Evolutionary conservation across 1,284 basidiomycete genomes (phyloP), one percentile per base, ranked within the genome.

Genomic region (Singerocomus rubriflavus): DNA sequence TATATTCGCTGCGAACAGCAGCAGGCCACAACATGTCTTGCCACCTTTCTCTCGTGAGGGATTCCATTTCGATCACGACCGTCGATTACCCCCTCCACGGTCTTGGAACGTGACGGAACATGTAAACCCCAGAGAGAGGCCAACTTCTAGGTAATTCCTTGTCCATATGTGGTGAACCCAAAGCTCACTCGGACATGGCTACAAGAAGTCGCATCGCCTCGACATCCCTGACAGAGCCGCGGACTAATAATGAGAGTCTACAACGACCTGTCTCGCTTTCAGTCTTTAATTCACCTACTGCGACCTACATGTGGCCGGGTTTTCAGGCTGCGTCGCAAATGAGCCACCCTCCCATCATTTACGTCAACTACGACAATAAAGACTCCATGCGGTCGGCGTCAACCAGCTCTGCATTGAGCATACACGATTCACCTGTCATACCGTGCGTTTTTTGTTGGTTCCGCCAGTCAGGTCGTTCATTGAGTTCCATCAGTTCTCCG

Each of bases 301-400:
- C 70, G 57, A 71, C 69, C 52, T 71, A 71, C 65, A 71, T 71
- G 68, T 68, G 67, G 67, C 69, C 70, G 11, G 59, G 66, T 55
- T 65, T 71, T 53, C 66, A 70, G 54, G 65, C 69, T 48, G 64
- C 70, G 21, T 68, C 67, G 44, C 67, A 71, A 60, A 70, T 70
- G 65, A 59, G 55, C 49, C 60, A 71, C 56, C 66, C 66, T 48
- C 67, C 69, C 46, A 53, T 70, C 52, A 69, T 68, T 69, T 71
- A 71, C 58, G 70, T 68, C 57, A 63, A 71, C 53, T 71, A 71
- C 40, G 63, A 65, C 50, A 56, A 55, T 29, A 67, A 51, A 61
- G 56, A 57, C 21, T 34, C 67, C 67, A 67, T 54, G 66, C 63
- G 64, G 55, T 66, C 68, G 26, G 48, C 61, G 45, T 68, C 65